phyloP scores from a whole-genome alignment of 805 yeast genomes.

The Clavispora vitiphila region DNA sequence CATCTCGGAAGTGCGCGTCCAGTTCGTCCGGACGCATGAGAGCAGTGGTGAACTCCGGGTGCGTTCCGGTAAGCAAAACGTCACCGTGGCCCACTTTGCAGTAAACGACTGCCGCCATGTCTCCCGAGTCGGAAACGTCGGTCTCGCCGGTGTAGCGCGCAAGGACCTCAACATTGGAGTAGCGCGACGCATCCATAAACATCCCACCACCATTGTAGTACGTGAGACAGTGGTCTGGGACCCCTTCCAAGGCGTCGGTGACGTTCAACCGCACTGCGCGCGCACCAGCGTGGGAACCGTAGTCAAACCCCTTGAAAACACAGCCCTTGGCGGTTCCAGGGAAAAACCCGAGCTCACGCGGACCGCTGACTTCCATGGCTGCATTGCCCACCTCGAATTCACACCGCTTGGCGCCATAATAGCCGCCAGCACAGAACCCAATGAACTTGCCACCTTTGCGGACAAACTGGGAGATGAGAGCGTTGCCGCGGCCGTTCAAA shows the following conservation, averaged over 20 bases:
- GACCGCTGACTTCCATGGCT: constrained; percentile 74
- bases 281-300: constrained; percentile 74
- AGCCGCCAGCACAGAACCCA: constrained; percentile 96
- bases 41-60: constrained; percentile 76
- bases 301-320: constrained; percentile 74
- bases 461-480: constrained; percentile 57
- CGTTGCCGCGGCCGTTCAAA: constrained; percentile 67
- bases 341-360: constrained; percentile 74
- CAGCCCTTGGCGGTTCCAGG: constrained; percentile 84
- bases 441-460: constrained; percentile 74
- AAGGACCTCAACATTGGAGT: constrained; percentile 59
- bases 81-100: constrained; percentile 69
- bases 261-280: constrained; percentile 48
- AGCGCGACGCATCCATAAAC: constrained; percentile 68
- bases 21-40: constrained; percentile 36
- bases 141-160: constrained; percentile 59
- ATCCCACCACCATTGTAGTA: constrained; percentile 91
- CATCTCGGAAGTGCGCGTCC: constrained; percentile 21
- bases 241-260: constrained; percentile 20
- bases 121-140: constrained; percentile 43
- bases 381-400: constrained; percentile 81
- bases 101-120: constrained; percentile 66
- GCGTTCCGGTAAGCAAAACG: constrained; percentile 78
- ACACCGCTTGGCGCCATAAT: constrained; percentile 66
- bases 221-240: constrained; percentile 22